A percentile compares a stretch with the other conserved stretches of the same genome.
Conservation (phyloP, 305 asterid genomes). For the Ajuga reptans region DNA sequence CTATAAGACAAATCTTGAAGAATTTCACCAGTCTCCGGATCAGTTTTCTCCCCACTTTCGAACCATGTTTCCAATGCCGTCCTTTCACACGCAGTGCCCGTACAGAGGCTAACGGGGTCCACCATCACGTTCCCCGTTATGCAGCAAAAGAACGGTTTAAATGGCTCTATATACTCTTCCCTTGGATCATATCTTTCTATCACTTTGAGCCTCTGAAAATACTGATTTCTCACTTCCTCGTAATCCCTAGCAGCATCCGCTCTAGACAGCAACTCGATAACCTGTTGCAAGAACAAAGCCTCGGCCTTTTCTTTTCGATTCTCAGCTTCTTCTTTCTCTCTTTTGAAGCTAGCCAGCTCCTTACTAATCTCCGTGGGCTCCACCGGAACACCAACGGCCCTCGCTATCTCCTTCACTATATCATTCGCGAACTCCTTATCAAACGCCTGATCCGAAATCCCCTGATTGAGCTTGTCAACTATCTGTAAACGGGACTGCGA, state of each 20-base stretch:
- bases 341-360: constrained; percentile 44
- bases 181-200: constrained; percentile 34
- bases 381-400: constrained; percentile 45
- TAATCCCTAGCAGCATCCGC: constrained; percentile 60
- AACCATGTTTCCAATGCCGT: constrained; percentile 48
- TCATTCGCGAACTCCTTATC: constrained; percentile 49
- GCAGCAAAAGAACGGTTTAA: constrained; percentile 43
- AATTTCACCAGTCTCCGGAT: constrained; percentile 48
- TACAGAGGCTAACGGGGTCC: constrained; percentile 62
- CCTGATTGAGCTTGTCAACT: constrained; percentile 46
- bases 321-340: constrained; percentile 56
- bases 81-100: constrained; percentile 57
- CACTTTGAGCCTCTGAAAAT: constrained; percentile 38
- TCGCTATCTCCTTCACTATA: constrained; percentile 40
- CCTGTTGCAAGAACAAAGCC: constrained; percentile 56
- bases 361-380: constrained; percentile 47
- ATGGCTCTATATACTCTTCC: constrained; percentile 46
- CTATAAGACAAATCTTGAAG: constrained; percentile 44
- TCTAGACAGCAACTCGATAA: constrained; percentile 49
- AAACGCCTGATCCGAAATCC: constrained; percentile 33
- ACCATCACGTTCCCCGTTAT: constrained; percentile 43
- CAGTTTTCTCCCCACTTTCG: constrained; percentile 35
- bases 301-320: constrained; percentile 52
- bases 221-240: constrained; percentile 40
- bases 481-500: constrained; percentile 34